phyloP scores from a whole-genome alignment of 2,329 filamentous ascomycete genomes.

The Aspergillus pseudonomiae region DNA sequence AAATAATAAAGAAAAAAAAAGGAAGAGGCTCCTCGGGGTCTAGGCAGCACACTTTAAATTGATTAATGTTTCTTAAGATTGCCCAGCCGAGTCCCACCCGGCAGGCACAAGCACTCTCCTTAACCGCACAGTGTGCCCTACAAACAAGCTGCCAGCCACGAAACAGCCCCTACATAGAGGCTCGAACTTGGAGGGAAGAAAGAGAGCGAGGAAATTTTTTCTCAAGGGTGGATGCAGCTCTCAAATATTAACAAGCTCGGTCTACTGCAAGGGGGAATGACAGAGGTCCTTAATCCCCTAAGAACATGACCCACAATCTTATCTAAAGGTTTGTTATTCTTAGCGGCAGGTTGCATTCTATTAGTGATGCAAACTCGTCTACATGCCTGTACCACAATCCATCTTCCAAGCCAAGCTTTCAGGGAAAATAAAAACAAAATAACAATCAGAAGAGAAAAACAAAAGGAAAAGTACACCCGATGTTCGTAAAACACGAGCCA shows the following conservation, averaged over 20 bases:
- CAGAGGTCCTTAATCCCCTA: background rate
- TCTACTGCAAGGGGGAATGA: background rate
- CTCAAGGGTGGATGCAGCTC: background rate
- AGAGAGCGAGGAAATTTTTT: background rate
- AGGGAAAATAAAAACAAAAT: slow-evolving; percentile 31
- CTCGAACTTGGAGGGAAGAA: background rate
- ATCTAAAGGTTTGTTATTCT: background rate
- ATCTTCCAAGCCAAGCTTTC: background rate
- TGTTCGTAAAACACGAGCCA: background rate
- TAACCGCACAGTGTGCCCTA: no score
- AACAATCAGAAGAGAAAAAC: background rate
- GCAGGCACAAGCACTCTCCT: no score
- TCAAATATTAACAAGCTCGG: background rate
- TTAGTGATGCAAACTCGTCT: background rate
- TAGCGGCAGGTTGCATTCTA: background rate
- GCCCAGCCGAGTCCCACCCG: background rate
- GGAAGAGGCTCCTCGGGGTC: no score
- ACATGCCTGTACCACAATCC: background rate
- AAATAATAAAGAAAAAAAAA: no score
- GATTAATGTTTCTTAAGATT: background rate
- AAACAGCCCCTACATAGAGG: no score
- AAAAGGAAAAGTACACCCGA: background rate
- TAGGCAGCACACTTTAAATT: background rate
- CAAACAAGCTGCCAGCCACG: no score
- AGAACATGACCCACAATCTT: background rate